Evolutionary conservation across 345 rosid species (phyloP).

Genomic region (Aurinia saxatilis): DNA sequence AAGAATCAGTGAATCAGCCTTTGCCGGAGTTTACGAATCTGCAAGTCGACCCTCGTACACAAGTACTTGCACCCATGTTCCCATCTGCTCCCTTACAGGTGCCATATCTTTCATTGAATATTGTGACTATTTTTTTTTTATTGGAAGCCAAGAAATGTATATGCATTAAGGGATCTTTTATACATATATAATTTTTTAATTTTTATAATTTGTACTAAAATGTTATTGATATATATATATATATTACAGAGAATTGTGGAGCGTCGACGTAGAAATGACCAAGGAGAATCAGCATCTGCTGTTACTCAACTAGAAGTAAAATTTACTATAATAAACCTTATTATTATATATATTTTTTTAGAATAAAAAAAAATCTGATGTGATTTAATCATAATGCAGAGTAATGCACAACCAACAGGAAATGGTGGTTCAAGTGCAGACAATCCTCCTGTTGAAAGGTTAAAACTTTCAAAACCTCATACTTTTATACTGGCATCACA

Average conservation of each 20-base stretch:
- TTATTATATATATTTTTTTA: neutral
- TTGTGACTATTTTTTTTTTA: no score
- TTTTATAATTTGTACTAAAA: neutral
- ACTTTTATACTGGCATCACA: neutral
- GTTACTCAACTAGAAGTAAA: neutral
- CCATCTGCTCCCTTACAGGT: neutral
- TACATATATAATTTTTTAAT: neutral
- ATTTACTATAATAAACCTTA: neutral
- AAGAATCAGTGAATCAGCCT: neutral
- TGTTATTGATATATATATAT: neutral
- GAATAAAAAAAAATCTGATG: neutral
- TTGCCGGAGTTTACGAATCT: neutral
- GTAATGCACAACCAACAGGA: neutral
- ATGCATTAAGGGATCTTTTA: no score
- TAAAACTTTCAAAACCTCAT: neutral
- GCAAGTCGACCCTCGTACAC: neutral
- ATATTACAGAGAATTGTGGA: neutral
- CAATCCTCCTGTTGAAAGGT: neutral
- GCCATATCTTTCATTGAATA: neutral
- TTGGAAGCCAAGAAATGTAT: no score
- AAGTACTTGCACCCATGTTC: neutral
- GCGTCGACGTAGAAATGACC: neutral
- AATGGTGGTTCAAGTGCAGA: neutral
- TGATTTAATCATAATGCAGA: slow-evolving; percentile 1
- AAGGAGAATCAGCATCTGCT: neutral